Base-by-base conservation (phyloP, 1,284 basidiomycete genomes). In the Ganoderma leucocontextum region DNA sequence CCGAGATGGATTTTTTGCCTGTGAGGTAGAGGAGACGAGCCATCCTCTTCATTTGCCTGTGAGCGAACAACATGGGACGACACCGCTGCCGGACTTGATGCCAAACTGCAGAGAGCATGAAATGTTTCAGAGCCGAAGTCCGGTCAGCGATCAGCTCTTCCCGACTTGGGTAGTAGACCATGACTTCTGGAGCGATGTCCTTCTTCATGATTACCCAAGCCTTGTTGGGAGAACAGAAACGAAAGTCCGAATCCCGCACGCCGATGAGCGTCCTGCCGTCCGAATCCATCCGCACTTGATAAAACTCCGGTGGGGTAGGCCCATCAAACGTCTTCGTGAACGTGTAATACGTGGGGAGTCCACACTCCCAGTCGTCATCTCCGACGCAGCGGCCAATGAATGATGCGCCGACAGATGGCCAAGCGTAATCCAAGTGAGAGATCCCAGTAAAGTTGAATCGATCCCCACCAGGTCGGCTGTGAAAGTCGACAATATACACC, bases 241-340 rank as follows among this genome's bases (percentile, higher is more conserved):
- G 47, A 12, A 22, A 25, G 22, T 49, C 47, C 6, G 2, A 25
- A 25, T 49, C 47, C n/a, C 47, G n/a, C 22, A 25, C 47, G 9
- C 47, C 22, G 22, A 49, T 25, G 47, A 49, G 47, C 47, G 47
- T 49, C 47, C 47, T 49, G 47, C n/a, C n/a, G n/a, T 49, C 47
- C 25, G n/a, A 49, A 22, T 49, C 47, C 22, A 49, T 22, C 47
- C 47, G 47, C 19, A 25, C 22, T 49, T 49, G 47, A 49, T 25
- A 49, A 22, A 49, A 49, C n/a, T 49, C 47, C n/a, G 47, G 47
- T 6, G n/a, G n/a, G 9, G n/a, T 22, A 22, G 47, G 47, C n/a
- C 47, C 47, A 17, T 49, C 47, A 22, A 49, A 49, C n/a, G 47
- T 22, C 47, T 49, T 49, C 8, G 22, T 49, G 9, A 49, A 49